phyloP scores from a whole-genome alignment of 1,284 basidiomycete genomes.

The Salmacisia buchloeana region DNA sequence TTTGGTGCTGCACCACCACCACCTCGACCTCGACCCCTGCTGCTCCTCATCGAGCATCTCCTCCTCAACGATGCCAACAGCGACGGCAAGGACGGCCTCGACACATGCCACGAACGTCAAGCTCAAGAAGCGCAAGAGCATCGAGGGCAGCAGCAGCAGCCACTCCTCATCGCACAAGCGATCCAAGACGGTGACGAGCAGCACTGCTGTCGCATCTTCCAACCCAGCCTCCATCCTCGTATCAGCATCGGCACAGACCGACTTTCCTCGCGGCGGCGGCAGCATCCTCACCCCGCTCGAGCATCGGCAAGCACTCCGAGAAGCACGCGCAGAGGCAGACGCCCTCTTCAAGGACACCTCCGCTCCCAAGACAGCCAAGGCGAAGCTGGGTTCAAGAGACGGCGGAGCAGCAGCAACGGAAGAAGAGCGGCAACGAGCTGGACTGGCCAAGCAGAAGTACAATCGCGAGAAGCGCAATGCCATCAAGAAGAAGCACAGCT shows the following conservation, averaged over 20 bases:
- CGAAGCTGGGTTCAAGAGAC: no score
- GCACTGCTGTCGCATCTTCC: neutral
- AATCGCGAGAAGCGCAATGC: conserved; percentile 41
- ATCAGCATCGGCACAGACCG: conserved; percentile 61
- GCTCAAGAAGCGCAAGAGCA: conserved; percentile 10
- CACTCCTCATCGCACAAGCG: neutral
- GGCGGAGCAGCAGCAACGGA: conserved; percentile 26
- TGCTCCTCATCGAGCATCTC: neutral
- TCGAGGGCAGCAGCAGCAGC: neutral
- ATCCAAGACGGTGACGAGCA: neutral
- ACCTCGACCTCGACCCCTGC: no score
- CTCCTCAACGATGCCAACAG: neutral
- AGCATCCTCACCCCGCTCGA: conserved; percentile 77
- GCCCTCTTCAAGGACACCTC: conserved; percentile 56
- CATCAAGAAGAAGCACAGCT: conserved; percentile 44
- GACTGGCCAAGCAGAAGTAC: conserved; percentile 29
- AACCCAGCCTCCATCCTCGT: neutral
- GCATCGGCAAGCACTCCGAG: conserved; percentile 75
- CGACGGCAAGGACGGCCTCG: no score
- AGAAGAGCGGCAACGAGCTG: conserved; percentile 11
- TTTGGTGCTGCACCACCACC: no score
- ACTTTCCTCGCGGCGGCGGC: conserved; percentile 85
- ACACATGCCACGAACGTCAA: no score
- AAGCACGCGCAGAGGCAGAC: conserved; percentile 77
- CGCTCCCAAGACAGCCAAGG: conserved; percentile 17